phyloP scores from a whole-genome alignment of 352 stramenopile species.

The Phytopythium ostracodes region DNA sequence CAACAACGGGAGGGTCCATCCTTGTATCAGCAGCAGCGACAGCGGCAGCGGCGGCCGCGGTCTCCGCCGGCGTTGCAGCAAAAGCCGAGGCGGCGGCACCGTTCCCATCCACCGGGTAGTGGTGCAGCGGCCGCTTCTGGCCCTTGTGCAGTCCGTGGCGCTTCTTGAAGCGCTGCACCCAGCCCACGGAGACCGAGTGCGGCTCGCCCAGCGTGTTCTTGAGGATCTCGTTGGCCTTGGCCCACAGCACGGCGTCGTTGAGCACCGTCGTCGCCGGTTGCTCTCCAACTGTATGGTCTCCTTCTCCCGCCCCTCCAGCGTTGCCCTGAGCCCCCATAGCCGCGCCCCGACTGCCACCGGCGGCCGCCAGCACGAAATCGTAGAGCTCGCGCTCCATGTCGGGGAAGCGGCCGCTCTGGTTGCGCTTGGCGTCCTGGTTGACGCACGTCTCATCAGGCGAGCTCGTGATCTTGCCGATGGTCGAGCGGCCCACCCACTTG shows the following conservation, averaged over 20 bases:
- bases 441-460: slow-evolving; percentile 21
- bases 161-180: slow-evolving; percentile 36
- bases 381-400: slow-evolving; percentile 29
- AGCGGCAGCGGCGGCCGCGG: no score
- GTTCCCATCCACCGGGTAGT: not conserved
- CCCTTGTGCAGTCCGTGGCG: slow-evolving; percentile 28
- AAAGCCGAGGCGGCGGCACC: no score
- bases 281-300: not conserved
- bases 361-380: slow-evolving; percentile 11
- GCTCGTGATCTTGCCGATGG: slow-evolving; percentile 29
- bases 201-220: slow-evolving; percentile 9
- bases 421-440: slow-evolving; percentile 24
- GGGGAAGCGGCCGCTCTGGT: slow-evolving; percentile 30
- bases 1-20: not conserved
- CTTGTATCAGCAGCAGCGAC: no score
- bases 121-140: slow-evolving; percentile 2
- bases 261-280: slow-evolving; percentile 6
- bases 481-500: slow-evolving; percentile 37
- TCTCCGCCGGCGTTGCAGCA: not conserved
- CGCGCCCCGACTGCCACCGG: not conserved
- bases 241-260: slow-evolving; percentile 23
- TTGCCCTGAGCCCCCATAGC: not conserved
- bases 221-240: slow-evolving; percentile 36
- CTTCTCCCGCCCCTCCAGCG: not conserved
- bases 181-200: slow-evolving; percentile 25